Conservation (phyloP, 345 rosid genomes). For the Euphorbia tirucalli region DNA sequence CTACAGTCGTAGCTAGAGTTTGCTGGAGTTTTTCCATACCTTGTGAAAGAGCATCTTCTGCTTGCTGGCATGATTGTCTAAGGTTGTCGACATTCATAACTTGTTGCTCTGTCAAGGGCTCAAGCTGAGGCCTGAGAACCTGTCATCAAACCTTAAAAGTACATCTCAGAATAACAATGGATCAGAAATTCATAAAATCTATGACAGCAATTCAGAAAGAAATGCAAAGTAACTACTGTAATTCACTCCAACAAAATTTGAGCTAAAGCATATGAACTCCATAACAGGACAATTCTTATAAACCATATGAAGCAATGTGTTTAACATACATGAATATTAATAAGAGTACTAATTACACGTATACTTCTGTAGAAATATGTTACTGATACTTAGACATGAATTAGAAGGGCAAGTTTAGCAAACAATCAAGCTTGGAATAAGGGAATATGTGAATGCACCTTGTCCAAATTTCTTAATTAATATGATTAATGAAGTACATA, state of each 20-base stretch:
- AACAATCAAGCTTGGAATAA: too few species aligned
- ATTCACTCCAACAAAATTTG: background rate
- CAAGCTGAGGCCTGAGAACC: conserved; percentile 75
- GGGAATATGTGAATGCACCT: background rate
- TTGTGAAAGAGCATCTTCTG: conserved; percentile 89
- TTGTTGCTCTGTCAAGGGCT: conserved; percentile 66
- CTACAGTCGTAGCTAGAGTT: conserved; percentile 63
- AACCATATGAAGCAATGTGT: background rate
- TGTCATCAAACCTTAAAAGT: conserved; percentile 27
- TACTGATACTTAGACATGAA: too few species aligned
- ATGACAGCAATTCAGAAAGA: background rate
- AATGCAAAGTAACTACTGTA: background rate
- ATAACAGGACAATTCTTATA: background rate
- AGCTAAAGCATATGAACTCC: background rate
- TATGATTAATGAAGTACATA: background rate
- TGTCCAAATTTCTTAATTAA: background rate
- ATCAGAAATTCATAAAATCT: conserved; percentile 2
- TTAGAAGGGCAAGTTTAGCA: too few species aligned
- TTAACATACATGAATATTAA: too few species aligned
- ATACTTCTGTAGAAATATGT: too few species aligned
- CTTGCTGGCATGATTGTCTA: conserved; percentile 78
- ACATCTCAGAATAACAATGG: conserved; percentile 5
- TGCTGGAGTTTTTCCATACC: conserved; percentile 92
- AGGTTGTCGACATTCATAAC: conserved; percentile 44
- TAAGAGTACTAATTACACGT: too few species aligned